Evolutionary conservation across 2,329 filamentous ascomycete genomes (phyloP).

Genomic region (Claviceps fusiformis): DNA sequence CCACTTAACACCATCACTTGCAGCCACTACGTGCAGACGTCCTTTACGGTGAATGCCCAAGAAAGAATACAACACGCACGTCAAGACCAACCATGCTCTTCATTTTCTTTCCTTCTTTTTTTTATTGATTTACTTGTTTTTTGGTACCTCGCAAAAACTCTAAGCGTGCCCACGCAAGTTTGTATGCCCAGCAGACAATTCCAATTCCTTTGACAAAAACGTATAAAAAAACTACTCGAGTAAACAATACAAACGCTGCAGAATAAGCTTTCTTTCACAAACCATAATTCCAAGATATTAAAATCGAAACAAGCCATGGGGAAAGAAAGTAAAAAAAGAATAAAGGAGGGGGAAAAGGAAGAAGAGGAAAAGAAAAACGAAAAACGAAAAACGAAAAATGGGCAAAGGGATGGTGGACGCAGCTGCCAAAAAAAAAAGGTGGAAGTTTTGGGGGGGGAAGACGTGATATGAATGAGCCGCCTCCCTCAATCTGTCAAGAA

Average conservation of each 20-base stretch:
- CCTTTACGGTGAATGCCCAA: too few relatives aligned
- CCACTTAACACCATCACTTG: too few relatives aligned
- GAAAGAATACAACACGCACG: too few relatives aligned
- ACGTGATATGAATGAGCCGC: not conserved
- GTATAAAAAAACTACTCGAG: not conserved
- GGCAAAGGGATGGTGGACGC: not conserved
- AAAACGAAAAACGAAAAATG: not conserved
- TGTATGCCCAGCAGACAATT: not conserved
- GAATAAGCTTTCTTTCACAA: not conserved
- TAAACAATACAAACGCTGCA: conserved; percentile 2
- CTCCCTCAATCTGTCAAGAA: not conserved
- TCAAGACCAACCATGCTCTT: not conserved
- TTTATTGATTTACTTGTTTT: not conserved
- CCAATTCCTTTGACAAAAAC: not conserved
- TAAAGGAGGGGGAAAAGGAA: not conserved
- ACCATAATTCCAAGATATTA: not conserved
- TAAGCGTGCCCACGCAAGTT: not conserved
- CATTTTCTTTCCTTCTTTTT: not conserved
- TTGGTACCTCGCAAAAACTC: not conserved
- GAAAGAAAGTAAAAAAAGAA: too few relatives aligned
- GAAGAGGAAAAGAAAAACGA: not conserved
- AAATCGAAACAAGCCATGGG: not conserved
- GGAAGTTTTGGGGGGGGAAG: not conserved
- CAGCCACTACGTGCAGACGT: too few relatives aligned
- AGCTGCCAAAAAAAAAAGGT: not conserved